Evolutionary conservation across 2,329 filamentous ascomycete genomes (phyloP), one percentile per base, ranked within the genome.

Genomic region (Apiospora aurea): DNA sequence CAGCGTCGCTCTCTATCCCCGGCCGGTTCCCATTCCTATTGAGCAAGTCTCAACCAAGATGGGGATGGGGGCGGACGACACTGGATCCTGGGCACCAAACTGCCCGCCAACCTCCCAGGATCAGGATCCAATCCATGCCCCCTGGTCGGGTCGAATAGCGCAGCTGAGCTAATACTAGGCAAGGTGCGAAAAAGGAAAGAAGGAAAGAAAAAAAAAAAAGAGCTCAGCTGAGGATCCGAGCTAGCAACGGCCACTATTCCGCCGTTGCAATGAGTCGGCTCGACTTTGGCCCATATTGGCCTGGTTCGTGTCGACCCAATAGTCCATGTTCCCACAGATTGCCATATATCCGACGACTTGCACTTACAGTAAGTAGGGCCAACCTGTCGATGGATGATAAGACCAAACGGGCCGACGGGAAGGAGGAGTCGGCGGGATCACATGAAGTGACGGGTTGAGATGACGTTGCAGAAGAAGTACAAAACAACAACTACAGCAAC

Each of bases 71-170:
- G 57, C 57, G 29, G 57, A 10, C 16, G 34, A 57, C 26, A 41
- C 57, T 64, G 57, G 34, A 41, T 38, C 41, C 57, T 41, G 21
- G 34, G 29, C 29, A n/a, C 53, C 53, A 38, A 41, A 64, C 21
- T 29, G 34, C 8, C 34, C 57, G 34, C 8, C 21, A 34, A 4
- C 34, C 57, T 64, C 34, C 53, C 21, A 64, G 57, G 57, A 64
- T 64, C 34, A 38, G 34, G 57, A 64, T 64, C 57, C 57, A 64
- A 64, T 64, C 57, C 57, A 64, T 64, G 57, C 11, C 57, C 49
- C 53, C 53, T 61, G 53, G 53, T 26, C 51, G 16, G 51, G 0
- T 18, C 13, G 29, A 29, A 61, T 61, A 61, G 29, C 29, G 26
- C 21, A 61, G 53, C 16, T 61, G 53, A 21, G 53, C 53, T 61